Evolutionary conservation across 2,329 filamentous ascomycete genomes (phyloP).

Genomic region (Colletotrichum neosansevieriae): DNA sequence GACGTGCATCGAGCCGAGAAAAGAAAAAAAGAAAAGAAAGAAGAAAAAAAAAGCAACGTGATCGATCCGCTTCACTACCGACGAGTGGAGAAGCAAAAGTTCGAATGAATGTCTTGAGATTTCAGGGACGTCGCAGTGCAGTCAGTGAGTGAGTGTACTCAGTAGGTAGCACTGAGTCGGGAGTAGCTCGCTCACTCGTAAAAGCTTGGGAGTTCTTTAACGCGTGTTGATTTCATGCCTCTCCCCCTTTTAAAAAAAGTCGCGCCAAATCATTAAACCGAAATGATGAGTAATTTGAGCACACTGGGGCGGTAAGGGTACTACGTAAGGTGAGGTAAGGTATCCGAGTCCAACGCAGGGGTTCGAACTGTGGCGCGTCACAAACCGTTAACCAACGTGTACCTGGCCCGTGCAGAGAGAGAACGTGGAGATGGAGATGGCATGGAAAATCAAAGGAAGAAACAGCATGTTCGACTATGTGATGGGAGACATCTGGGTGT

Average conservation of each 20-base stretch:
- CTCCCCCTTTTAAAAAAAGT: slow-evolving; percentile 14
- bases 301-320: slow-evolving; percentile 25
- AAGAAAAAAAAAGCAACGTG: not conserved
- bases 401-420: slow-evolving; percentile 14
- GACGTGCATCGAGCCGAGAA: slow-evolving; percentile 6
- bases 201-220: not conserved
- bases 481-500: not conserved
- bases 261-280: slow-evolving; percentile 27
- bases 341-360: not conserved
- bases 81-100: slow-evolving; percentile 3
- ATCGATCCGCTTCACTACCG: slow-evolving; percentile 5
- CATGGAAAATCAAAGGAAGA: not conserved
- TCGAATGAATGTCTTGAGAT: not conserved
- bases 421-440: slow-evolving; percentile 14
- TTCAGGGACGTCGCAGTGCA: slow-evolving; percentile 1
- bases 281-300: slow-evolving; percentile 33
- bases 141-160: too few species aligned
- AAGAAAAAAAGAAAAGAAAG: not conserved
- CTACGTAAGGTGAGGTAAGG: too few species aligned
- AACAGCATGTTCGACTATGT: not conserved
- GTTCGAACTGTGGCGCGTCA: slow-evolving; percentile 6
- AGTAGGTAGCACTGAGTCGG: not conserved
- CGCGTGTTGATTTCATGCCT: not conserved
- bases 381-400: slow-evolving; percentile 2
- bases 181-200: not conserved